Evolutionary conservation across 805 yeast species (phyloP).

Genomic region (Candida vartiovaarae): DNA sequence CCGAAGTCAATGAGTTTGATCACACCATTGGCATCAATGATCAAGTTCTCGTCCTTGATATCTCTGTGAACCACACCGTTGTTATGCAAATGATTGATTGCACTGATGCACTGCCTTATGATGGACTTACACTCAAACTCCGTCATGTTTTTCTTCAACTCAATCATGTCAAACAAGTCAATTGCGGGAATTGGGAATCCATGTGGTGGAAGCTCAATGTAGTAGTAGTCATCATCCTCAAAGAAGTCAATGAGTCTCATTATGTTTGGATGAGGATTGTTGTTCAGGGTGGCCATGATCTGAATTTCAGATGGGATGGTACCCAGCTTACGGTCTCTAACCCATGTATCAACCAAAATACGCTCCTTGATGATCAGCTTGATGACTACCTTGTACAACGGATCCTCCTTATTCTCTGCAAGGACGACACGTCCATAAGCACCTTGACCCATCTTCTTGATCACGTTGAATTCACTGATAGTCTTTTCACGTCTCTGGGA

Average conservation of each 20-base stretch:
- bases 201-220: conserved; percentile 86
- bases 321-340: conserved; percentile 82
- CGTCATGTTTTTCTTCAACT: conserved; percentile 71
- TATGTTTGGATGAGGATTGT: conserved; percentile 80
- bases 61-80: conserved; percentile 91
- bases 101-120: conserved; percentile 72
- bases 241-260: conserved; percentile 83
- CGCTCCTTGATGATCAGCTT: conserved; percentile 90
- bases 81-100: conserved; percentile 73
- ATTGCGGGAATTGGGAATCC: conserved; percentile 81
- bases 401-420: conserved; percentile 60
- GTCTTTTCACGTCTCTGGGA: conserved; percentile 61
- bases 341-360: conserved; percentile 96
- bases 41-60: conserved; percentile 89
- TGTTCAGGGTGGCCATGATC: conserved; percentile 75
- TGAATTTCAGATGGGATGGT: conserved; percentile 96
- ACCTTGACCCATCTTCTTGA: conserved; percentile 89
- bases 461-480: conserved; percentile 58
- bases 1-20: conserved; percentile 93
- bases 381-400: conserved; percentile 61
- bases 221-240: conserved; percentile 85
- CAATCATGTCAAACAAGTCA: conserved; percentile 89
- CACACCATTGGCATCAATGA: conserved; percentile 74
- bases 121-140: conserved; percentile 74
- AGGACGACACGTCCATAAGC: conserved; percentile 93